Conservation (phyloP, 2,329 filamentous ascomycete genomes). For the Fusarium austroafricanum region DNA sequence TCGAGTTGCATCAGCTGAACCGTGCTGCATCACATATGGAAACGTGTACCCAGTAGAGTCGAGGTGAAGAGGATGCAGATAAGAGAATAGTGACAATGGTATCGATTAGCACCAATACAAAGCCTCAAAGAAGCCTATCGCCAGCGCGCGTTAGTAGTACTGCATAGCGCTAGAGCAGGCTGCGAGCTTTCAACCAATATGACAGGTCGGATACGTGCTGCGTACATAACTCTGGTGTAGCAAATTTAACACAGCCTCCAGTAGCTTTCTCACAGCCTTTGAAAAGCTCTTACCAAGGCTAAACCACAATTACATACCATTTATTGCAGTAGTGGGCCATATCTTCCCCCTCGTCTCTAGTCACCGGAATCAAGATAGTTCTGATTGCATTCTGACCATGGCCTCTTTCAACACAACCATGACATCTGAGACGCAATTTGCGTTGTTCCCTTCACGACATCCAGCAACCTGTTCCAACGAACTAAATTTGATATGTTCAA, state of each 20-base stretch:
- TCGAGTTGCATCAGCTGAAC: background rate
- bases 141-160: background rate
- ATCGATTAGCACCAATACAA: background rate
- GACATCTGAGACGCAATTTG: too few species aligned
- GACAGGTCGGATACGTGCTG: too few species aligned
- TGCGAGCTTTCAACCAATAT: background rate
- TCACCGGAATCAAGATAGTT: background rate
- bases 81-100: too few species aligned
- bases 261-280: background rate
- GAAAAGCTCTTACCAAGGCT: background rate
- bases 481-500: background rate
- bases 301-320: background rate
- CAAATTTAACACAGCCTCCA: background rate
- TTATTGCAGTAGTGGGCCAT: background rate
- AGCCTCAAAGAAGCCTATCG: too few species aligned
- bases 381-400: background rate
- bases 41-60: background rate
- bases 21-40: background rate
- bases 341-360: background rate
- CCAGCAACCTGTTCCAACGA: background rate
- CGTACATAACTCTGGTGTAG: background rate
- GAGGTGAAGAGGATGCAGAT: background rate
- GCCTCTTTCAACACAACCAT: background rate
- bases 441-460: background rate
- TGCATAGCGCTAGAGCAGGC: background rate